Evolutionary conservation across 495 filamentous ascomycete species (phyloP).

Genomic region (Podospora didyma): DNA sequence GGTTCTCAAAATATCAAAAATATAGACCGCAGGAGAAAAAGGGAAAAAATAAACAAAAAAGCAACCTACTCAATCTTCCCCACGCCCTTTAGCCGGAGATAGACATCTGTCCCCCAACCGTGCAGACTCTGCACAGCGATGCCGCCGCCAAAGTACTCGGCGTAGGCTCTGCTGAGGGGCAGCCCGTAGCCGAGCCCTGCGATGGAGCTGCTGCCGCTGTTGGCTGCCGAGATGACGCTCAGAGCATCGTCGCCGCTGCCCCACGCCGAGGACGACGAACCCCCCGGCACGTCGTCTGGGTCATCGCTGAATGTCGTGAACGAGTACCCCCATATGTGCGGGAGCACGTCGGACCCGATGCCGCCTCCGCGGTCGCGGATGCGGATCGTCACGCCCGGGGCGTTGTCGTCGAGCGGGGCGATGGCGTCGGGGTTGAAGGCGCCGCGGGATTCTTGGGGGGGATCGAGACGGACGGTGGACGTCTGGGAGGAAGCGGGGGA

Average conservation of each 20-base stretch:
- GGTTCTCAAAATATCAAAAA: too few species aligned
- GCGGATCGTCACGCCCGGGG: constrained; percentile 87
- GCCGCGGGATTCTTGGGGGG: constrained; percentile 54
- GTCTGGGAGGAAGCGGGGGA: constrained; percentile 27
- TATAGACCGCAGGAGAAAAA: too few species aligned
- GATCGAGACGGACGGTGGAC: constrained; percentile 64
- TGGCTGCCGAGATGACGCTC: constrained; percentile 64
- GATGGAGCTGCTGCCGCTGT: constrained; percentile 69
- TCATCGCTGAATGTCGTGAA: constrained; percentile 90
- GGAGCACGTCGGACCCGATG: constrained; percentile 74
- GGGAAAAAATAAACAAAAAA: background rate
- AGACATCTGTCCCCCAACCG: constrained; percentile 77
- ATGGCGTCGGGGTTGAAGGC: constrained; percentile 45
- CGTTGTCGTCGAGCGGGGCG: constrained; percentile 55
- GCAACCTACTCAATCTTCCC: constrained; percentile 52
- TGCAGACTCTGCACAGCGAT: constrained; percentile 89
- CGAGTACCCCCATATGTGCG: constrained; percentile 90
- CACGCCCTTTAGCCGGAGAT: constrained; percentile 75
- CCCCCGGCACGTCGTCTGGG: constrained; percentile 40
- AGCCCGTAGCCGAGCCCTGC: constrained; percentile 92
- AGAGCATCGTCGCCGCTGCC: constrained; percentile 54
- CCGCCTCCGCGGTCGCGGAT: constrained; percentile 95
- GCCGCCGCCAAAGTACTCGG: constrained; percentile 97
- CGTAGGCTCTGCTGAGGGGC: constrained; percentile 88
- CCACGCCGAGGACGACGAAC: constrained; percentile 4